Evolutionary conservation across 306 rosid species (phyloP), one percentile per base, ranked within the genome.

Genomic region (Dryas octopetala): DNA sequence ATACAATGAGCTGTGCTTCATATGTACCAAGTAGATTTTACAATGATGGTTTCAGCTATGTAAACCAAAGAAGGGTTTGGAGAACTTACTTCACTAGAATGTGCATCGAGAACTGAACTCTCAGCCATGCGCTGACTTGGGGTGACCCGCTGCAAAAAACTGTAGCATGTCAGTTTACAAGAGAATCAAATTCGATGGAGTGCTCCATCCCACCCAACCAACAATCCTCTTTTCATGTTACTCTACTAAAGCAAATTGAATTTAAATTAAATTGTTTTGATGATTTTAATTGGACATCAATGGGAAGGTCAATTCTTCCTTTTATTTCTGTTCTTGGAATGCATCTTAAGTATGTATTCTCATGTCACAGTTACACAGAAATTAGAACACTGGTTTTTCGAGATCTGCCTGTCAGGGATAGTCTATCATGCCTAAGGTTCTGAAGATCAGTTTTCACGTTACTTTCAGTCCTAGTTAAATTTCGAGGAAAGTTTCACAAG

Each of bases 41-140:
- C n/a, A 15, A 28, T 38, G 38, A 46, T 5, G 13, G 32, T 50
- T 46, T 26, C 44, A 41, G 9, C 15, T 16, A 19, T 5, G 6
- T 19, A 55, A 53, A 14, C 43, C 48, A 48, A 60, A 64, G 79
- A 76, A 50, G 45, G 45, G 65, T 70, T 77, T 68, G 12, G 60
- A 62, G 80, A 41, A 70, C 96, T 82, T 85, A 95, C 99, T 81
- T 89, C 91, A 78, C 76, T 61, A 23, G 92, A 70, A 85, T 90
- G 97, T 74, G 96, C 78, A 85, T 95, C 96, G 59, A 95, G 91
- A 84, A 95, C 96, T 71, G 97, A 90, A 86, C 99, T 95, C 89
- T 92, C 98, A 41, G 90, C 89, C 83, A 88, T 76, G 71, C 98
- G 96, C 83, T 95, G 97, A 72, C 86, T 85, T 69, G 99, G 89